Conservation (phyloP, 805 yeast species). For the Metschnikowia corniflorae region DNA sequence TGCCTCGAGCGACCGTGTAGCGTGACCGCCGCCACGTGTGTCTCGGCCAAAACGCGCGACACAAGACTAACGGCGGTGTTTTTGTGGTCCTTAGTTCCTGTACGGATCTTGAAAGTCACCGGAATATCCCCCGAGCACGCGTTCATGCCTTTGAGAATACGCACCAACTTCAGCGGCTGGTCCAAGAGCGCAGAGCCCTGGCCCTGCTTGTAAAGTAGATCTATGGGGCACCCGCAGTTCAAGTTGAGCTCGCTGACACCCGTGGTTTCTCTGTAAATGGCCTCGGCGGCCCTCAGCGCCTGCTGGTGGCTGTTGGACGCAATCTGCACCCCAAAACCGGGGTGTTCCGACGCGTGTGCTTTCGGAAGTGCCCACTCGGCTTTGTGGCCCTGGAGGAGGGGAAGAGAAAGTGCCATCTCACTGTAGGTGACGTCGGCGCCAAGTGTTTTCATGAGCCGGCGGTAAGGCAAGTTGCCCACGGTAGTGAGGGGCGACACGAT, state of each 20-base stretch:
- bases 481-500: conserved; percentile 95
- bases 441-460: conserved; percentile 83
- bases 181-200: conserved; percentile 94
- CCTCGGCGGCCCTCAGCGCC: conserved; percentile 89
- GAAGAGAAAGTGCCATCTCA: conserved; percentile 91
- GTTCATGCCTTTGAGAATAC: conserved; percentile 85
- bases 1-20: conserved; percentile 95
- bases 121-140: conserved; percentile 88
- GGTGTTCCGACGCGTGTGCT: conserved; percentile 76
- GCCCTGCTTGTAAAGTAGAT: conserved; percentile 87
- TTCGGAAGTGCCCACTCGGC: conserved; percentile 97
- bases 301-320: conserved; percentile 93
- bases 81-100: conserved; percentile 80
- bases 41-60: conserved; percentile 65
- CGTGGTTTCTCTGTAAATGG: conserved; percentile 53
- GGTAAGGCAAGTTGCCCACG: conserved; percentile 93
- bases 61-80: conserved; percentile 85
- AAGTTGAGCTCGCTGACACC: conserved; percentile 79
- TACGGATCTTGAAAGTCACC: conserved; percentile 85
- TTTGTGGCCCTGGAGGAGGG: conserved; percentile 83
- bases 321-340: conserved; percentile 90
- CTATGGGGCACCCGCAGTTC: conserved; percentile 98
- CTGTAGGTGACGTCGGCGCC: conserved; percentile 93
- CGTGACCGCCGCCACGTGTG: conserved; percentile 86
- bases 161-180: conserved; percentile 73